phyloP scores from a whole-genome alignment of 2,329 filamentous ascomycete species.

The Endothia cerciana region DNA sequence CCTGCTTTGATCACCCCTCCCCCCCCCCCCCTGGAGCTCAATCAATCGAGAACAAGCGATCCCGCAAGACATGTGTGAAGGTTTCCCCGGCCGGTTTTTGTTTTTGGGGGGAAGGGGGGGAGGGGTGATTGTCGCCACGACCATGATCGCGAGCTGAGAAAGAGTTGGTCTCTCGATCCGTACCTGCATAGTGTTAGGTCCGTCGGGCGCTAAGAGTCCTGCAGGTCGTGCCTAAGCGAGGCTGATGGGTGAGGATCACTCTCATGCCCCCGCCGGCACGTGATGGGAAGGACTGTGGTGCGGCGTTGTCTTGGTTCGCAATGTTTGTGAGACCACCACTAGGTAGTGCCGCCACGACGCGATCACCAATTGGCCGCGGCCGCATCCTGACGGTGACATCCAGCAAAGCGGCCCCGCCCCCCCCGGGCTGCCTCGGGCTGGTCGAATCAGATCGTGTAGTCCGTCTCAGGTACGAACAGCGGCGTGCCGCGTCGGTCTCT shows the following conservation, averaged over 20 bases:
- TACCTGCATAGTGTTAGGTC: constrained; percentile 23
- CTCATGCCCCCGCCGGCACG: constrained; percentile 16
- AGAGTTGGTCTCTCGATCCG: not conserved
- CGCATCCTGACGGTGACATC: not conserved
- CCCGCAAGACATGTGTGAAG: not conserved
- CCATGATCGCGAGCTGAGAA: not conserved
- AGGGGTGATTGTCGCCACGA: not conserved
- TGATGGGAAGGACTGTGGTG: constrained; percentile 10
- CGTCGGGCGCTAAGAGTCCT: not conserved
- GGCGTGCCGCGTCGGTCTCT: not conserved
- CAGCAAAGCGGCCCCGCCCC: too few species aligned
- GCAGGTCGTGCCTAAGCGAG: constrained; percentile 27
- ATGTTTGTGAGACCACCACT: not conserved
- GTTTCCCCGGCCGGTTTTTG: too few species aligned
- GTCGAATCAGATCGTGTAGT: constrained; percentile 9
- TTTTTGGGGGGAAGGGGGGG: not conserved
- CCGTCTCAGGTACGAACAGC: not conserved
- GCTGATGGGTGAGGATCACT: constrained; percentile 14
- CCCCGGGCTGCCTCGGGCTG: constrained; percentile 1
- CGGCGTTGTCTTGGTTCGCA: not conserved
- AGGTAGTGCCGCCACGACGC: not conserved
- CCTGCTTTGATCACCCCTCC: not conserved
- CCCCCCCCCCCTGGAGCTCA: not conserved
- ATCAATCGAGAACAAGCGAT: not conserved
- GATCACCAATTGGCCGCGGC: constrained; percentile 4